These are phyloP conservation scores for Carex cristatella DNA, from an alignment of 176 grass and related monocot genomes.

Conservation along the genomic window DNA sequence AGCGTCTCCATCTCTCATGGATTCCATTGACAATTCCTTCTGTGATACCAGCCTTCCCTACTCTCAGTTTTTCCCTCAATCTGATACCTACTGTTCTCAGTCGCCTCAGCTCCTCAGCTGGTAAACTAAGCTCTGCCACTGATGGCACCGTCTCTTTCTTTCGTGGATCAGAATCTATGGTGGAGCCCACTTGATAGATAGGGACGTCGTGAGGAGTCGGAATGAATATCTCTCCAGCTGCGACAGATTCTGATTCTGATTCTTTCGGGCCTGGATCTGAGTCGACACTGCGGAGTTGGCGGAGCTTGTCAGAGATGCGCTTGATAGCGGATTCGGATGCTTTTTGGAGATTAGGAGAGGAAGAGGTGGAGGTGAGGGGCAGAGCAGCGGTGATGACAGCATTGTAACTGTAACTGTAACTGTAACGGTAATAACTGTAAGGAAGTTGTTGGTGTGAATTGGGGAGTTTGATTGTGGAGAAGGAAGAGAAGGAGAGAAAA, in stretches of 20 bases:
- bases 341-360: constrained; percentile 29
- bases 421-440: too few species aligned
- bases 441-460: too few species aligned
- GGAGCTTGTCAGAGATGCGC: constrained; percentile 88
- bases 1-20: constrained; percentile 76
- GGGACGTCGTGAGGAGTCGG: constrained; percentile 57
- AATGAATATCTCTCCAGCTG: constrained; percentile 73
- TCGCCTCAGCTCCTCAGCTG: constrained; percentile 43
- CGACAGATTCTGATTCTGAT: background rate
- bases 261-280: background rate
- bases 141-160: constrained; percentile 28
- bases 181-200: constrained; percentile 50
- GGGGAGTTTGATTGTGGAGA: background rate
- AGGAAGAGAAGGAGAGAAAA: constrained; percentile 25
- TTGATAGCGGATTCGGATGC: constrained; percentile 60
- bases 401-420: too few species aligned
- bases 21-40: constrained; percentile 87
- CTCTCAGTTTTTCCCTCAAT: constrained; percentile 44
- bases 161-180: constrained; percentile 34
- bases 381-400: too few species aligned
- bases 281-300: constrained; percentile 54
- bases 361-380: background rate
- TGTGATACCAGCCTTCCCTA: constrained; percentile 74
- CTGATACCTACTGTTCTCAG: constrained; percentile 52
- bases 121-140: constrained; percentile 64